Conservation (phyloP, 2,329 filamentous ascomycete genomes). For the Magnaporthales sp. region DNA sequence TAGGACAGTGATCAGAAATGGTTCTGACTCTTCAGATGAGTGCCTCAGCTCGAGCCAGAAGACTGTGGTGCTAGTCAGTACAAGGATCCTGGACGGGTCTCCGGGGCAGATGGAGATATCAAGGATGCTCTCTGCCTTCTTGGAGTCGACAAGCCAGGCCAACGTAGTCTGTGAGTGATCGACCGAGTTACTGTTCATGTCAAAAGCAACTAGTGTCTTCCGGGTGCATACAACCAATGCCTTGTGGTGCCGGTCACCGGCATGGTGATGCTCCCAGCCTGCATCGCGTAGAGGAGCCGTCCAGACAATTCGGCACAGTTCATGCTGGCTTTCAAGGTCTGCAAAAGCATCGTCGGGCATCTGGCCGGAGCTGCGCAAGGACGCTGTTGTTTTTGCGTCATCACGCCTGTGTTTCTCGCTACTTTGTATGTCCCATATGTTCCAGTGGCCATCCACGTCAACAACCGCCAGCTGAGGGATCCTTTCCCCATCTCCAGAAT, state of each 20-base stretch:
- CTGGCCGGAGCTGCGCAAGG: neutral
- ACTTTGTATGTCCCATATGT: constrained; percentile 50
- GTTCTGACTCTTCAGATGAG: constrained; percentile 3
- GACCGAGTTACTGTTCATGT: neutral
- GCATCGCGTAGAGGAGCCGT: neutral
- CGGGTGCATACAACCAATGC: neutral
- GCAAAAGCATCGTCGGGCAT: neutral
- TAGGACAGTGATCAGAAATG: constrained; percentile 16
- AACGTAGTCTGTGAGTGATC: neutral
- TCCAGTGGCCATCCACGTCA: constrained; percentile 59
- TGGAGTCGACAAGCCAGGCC: constrained; percentile 13
- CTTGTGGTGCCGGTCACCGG: neutral
- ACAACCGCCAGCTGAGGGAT: constrained; percentile 56
- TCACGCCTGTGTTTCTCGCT: constrained; percentile 12
- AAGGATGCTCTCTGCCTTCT: constrained; percentile 37
- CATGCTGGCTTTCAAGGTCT: neutral
- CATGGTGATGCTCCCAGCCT: neutral
- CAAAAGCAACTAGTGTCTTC: neutral
- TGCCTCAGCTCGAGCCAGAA: constrained; percentile 34
- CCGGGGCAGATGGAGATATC: constrained; percentile 41
- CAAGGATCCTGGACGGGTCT: constrained; percentile 40
- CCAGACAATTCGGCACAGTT: neutral
- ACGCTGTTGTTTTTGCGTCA: constrained; percentile 11
- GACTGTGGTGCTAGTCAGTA: constrained; percentile 47
- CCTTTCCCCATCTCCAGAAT: constrained; percentile 41